Percentiles rank a stretch among this genome's conserved stretches.
Conservation (phyloP, 2,329 filamentous ascomycete genomes). For the Scedosporium boydii region DNA sequence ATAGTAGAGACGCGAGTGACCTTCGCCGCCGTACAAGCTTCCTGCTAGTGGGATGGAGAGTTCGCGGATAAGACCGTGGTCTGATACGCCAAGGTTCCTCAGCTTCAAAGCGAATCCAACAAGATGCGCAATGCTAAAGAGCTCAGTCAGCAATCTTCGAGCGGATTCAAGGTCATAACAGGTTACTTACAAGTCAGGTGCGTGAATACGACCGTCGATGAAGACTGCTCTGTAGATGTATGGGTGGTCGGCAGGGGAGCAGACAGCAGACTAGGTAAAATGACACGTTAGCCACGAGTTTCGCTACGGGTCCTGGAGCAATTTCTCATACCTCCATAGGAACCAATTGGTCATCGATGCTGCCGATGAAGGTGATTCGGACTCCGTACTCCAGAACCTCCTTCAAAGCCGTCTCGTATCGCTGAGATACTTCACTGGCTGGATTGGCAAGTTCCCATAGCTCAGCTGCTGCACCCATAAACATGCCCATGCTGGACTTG, state of each 20-base stretch:
- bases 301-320: background rate
- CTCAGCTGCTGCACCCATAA: constrained; percentile 86
- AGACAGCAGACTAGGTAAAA: constrained; percentile 61
- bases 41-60: constrained; percentile 81
- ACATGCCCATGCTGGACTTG: constrained; percentile 73
- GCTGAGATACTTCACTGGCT: constrained; percentile 70
- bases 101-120: constrained; percentile 90
- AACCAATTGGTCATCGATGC: constrained; percentile 94
- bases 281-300: constrained; percentile 13
- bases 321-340: constrained; percentile 61
- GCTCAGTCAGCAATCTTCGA: background rate
- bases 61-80: constrained; percentile 89
- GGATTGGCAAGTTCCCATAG: constrained; percentile 88
- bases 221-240: constrained; percentile 96
- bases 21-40: constrained; percentile 83
- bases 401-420: constrained; percentile 68
- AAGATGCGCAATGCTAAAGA: constrained; percentile 63
- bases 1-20: constrained; percentile 88
- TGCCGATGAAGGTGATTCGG: constrained; percentile 79
- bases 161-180: background rate
- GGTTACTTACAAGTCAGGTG: constrained; percentile 66
- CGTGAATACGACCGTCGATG: constrained; percentile 84
- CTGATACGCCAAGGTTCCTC: constrained; percentile 83
- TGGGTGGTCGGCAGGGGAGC: constrained; percentile 76
- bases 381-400: constrained; percentile 69